These are phyloP conservation scores for Paramecium bursaria DNA, from an alignment of 73 alveolate genomes.

Conservation along the genomic window DNA sequence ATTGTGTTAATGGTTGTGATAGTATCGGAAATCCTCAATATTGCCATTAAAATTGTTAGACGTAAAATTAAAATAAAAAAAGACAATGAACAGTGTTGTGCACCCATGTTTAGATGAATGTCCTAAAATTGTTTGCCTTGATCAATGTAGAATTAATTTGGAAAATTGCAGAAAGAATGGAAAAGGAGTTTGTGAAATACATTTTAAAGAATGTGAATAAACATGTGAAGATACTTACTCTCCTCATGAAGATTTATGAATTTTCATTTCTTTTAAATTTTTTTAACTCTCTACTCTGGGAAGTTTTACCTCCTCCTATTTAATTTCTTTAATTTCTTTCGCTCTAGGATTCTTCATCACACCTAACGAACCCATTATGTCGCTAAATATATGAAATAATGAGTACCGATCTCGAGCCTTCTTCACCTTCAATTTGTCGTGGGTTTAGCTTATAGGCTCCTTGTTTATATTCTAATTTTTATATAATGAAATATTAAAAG, in stretches of 20 bases:
- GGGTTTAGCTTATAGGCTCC: too few species aligned
- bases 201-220: constrained; percentile 43
- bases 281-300: too few species aligned
- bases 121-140: constrained; percentile 42
- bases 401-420: too few species aligned
- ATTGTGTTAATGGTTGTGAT: constrained; percentile 58
- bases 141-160: background rate
- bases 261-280: too few species aligned
- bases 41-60: constrained; percentile 48
- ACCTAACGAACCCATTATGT: too few species aligned
- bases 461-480: too few species aligned
- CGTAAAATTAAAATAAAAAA: background rate
- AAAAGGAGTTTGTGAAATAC: constrained; percentile 37
- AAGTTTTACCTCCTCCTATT: too few species aligned
- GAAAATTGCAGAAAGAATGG: constrained; percentile 50
- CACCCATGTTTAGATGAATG: constrained; percentile 62
- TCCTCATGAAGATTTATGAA: constrained; percentile 44
- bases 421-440: too few species aligned
- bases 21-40: constrained; percentile 58
- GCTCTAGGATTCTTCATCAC: too few species aligned
- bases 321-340: too few species aligned
- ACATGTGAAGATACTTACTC: constrained; percentile 51
- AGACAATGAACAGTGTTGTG: constrained; percentile 13
- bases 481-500: background rate
- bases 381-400: too few species aligned